These are phyloP conservation scores for Kazachstania kunashirensis DNA, from an alignment of 805 yeast species.

Conservation along the genomic window DNA sequence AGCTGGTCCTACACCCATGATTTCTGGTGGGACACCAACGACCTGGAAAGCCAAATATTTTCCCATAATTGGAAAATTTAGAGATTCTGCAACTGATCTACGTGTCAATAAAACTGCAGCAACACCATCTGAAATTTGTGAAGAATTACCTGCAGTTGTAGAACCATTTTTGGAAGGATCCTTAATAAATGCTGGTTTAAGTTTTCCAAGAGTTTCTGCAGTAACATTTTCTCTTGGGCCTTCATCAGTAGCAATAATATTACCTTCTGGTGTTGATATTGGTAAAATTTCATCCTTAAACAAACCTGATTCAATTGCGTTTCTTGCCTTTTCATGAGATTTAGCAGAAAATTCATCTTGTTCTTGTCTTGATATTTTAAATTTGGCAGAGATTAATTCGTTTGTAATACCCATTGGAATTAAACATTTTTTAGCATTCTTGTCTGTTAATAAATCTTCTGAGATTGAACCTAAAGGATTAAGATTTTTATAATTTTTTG, in stretches of 20 bases:
- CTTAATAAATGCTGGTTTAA: conserved; percentile 78
- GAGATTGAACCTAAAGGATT: conserved; percentile 57
- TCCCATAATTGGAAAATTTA: conserved; percentile 64
- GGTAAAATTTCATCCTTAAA: conserved; percentile 88
- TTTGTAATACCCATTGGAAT: conserved; percentile 96
- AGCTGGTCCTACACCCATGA: conserved; percentile 98
- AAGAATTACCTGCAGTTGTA: conserved; percentile 94
- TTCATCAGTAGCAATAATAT: conserved; percentile 57
- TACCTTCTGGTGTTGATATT: conserved; percentile 43
- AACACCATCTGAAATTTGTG: conserved; percentile 94
- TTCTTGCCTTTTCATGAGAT: conserved; percentile 77
- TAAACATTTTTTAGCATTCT: conserved; percentile 60
- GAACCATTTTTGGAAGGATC: conserved; percentile 44
- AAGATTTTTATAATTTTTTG: conserved; percentile 71
- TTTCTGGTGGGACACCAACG: conserved; percentile 93
- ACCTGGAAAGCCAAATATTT: conserved; percentile 70
- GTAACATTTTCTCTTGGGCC: conserved; percentile 89
- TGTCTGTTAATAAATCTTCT: conserved; percentile 35
- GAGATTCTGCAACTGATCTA: conserved; percentile 71
- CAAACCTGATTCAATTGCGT: conserved; percentile 58
- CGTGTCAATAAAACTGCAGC: conserved; percentile 80
- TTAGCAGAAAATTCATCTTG: conserved; percentile 88
- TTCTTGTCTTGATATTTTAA: conserved; percentile 49
- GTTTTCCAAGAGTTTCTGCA: conserved; percentile 57
- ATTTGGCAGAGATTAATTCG: conserved; percentile 76